Evolutionary conservation across 2,329 filamentous ascomycete genomes (phyloP).

Genomic region (Pleomassaria siparia): DNA sequence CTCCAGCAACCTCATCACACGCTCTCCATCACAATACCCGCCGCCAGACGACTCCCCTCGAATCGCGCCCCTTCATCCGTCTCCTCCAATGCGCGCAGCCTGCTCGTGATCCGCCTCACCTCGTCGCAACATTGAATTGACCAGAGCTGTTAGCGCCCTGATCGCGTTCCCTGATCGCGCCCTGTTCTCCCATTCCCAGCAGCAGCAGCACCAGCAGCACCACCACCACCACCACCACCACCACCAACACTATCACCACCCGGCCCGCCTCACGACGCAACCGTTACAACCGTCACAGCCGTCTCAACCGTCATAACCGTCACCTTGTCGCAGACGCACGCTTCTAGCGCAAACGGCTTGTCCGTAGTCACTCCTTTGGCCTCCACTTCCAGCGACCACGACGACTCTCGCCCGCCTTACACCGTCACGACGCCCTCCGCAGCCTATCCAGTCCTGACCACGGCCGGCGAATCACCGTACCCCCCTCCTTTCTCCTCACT

Average conservation of each 20-base stretch:
- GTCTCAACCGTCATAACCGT: constrained; percentile 33
- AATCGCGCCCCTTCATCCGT: constrained; percentile 6
- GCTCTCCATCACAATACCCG: constrained; percentile 8
- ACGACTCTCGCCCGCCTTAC: constrained; percentile 29
- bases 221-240: too few species aligned
- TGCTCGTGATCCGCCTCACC: constrained; percentile 26
- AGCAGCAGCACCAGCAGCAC: too few species aligned
- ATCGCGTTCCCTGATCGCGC: constrained; percentile 30
- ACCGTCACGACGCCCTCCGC: constrained; percentile 39
- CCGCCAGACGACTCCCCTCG: background rate
- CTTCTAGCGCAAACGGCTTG: constrained; percentile 45
- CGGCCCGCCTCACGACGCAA: too few species aligned
- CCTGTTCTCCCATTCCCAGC: too few species aligned
- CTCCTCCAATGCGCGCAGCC: constrained; percentile 28
- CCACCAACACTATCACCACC: too few species aligned
- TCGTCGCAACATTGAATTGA: constrained; percentile 29
- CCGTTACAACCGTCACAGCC: too few species aligned
- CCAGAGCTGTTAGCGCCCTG: constrained; percentile 28
- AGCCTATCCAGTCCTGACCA: constrained; percentile 38
- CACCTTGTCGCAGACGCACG: constrained; percentile 49
- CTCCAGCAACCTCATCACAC: constrained; percentile 18
- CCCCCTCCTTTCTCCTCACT: constrained; percentile 67
- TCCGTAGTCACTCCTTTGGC: constrained; percentile 49
- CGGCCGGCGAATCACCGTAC: constrained; percentile 54
- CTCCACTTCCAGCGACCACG: constrained; percentile 30